These are phyloP conservation scores for Boechera stricta DNA, from an alignment of 345 rosid species.

Conservation along the genomic window DNA sequence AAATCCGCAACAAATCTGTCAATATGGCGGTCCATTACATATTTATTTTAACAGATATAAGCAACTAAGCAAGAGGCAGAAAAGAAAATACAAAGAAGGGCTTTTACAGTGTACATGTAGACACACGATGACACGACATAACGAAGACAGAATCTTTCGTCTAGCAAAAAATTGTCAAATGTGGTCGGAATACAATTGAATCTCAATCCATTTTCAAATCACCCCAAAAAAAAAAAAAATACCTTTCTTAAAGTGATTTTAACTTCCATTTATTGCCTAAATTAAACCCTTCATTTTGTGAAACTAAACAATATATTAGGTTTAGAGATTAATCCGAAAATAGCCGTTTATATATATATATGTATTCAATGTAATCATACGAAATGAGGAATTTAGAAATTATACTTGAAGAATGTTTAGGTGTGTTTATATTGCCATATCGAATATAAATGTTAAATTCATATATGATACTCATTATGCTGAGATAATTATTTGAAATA, in stretches of 20 bases:
- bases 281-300: background rate
- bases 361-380: background rate
- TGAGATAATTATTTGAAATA: background rate
- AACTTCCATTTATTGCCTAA: background rate
- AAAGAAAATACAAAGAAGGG: conserved; percentile 19
- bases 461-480: background rate
- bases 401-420: background rate
- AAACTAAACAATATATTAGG: background rate
- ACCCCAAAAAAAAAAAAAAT: background rate
- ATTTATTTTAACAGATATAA: conserved; percentile 2
- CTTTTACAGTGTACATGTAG: conserved; percentile 31
- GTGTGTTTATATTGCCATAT: background rate
- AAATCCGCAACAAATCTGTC: conserved; percentile 10
- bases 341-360: background rate
- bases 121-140: conserved; percentile 8
- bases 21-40: conserved; percentile 41
- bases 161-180: conserved; percentile 50
- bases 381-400: background rate
- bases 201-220: conserved; percentile 56
- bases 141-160: conserved; percentile 37
- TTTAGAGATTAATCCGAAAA: background rate
- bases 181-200: conserved; percentile 82
- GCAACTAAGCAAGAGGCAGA: background rate
- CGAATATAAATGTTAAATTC: background rate
- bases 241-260: background rate